Conservation (phyloP, 768 basidiomycete genomes). For the Termitomyces eurrhizus region DNA sequence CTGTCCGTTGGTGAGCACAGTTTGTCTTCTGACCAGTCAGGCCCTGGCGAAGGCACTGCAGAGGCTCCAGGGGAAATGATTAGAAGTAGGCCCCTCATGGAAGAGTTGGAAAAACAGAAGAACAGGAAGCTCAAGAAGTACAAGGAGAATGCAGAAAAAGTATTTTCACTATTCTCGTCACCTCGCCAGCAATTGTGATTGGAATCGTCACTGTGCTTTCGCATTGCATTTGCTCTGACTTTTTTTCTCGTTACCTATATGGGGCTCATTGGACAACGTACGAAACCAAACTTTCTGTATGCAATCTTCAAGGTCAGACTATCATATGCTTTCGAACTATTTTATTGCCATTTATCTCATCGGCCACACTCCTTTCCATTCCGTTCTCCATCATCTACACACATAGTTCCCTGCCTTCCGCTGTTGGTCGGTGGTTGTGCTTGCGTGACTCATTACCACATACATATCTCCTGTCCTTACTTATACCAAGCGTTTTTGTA, state of each 20-base stretch:
- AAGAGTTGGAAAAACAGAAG: conserved; percentile 58
- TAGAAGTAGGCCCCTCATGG: conserved; percentile 24
- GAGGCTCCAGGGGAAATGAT: conserved; percentile 15
- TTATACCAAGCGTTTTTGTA: conserved; percentile 19
- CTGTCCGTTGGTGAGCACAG: conserved; percentile 69
- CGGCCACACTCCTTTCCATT: conserved; percentile 14
- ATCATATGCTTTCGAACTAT: conserved; percentile 25
- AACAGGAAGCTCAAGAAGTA: conserved; percentile 80
- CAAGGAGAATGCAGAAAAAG: conserved; percentile 84
- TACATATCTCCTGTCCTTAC: conserved; percentile 18
- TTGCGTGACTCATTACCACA: background rate
- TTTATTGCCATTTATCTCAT: conserved; percentile 25
- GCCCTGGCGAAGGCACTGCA: conserved; percentile 40
- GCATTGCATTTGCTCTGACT: conserved; percentile 7
- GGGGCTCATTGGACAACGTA: conserved; percentile 7
- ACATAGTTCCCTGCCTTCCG: conserved; percentile 9
- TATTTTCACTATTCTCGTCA: conserved; percentile 77
- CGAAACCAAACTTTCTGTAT: conserved; percentile 14
- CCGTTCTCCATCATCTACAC: conserved; percentile 15
- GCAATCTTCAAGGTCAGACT: conserved; percentile 13
- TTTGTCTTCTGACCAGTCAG: conserved; percentile 67
- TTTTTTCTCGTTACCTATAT: conserved; percentile 9
- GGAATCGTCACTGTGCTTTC: conserved; percentile 1
- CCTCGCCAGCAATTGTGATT: conserved; percentile 45
- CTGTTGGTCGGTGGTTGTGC: conserved; percentile 4